Evolutionary conservation across 352 stramenopile species (phyloP).

Genomic region (Pythium folliculosum): DNA sequence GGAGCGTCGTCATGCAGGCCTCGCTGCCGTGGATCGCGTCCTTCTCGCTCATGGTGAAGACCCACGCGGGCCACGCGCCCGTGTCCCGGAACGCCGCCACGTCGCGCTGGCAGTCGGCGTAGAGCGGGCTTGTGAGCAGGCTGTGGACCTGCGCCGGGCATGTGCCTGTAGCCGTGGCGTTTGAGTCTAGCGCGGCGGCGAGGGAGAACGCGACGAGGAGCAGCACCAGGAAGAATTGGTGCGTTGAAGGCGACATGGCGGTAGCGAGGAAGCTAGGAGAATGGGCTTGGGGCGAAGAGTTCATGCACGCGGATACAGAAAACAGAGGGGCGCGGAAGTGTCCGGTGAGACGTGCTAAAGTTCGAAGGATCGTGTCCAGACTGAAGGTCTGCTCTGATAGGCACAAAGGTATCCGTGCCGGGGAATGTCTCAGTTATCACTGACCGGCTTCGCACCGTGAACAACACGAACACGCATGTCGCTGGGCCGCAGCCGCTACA

Average conservation of each 20-base stretch:
- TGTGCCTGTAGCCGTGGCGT: neutral
- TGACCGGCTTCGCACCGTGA: too few relatives aligned
- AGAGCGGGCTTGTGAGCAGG: constrained; percentile 8
- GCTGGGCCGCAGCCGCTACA: too few relatives aligned
- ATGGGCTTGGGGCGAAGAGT: neutral
- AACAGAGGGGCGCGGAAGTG: too few relatives aligned
- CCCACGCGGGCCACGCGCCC: constrained; percentile 2
- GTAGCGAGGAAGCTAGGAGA: neutral
- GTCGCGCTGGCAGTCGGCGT: constrained; percentile 2
- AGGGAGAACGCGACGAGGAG: neutral
- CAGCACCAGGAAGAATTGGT: neutral
- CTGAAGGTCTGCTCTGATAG: too few relatives aligned
- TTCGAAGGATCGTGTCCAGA: too few relatives aligned
- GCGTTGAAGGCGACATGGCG: neutral
- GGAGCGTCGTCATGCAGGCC: constrained; percentile 8
- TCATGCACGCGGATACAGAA: too few relatives aligned
- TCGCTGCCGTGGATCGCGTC: constrained; percentile 16
- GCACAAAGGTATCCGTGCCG: too few relatives aligned
- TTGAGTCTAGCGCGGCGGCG: neutral
- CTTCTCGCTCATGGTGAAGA: constrained; percentile 7
- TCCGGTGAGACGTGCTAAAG: too few relatives aligned
- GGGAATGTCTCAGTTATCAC: too few relatives aligned
- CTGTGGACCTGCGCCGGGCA: neutral
- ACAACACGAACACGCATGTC: too few relatives aligned
- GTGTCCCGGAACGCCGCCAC: neutral